phyloP scores from a whole-genome alignment of 2,329 filamentous ascomycete species.

The Pestalotiopsis sp. region DNA sequence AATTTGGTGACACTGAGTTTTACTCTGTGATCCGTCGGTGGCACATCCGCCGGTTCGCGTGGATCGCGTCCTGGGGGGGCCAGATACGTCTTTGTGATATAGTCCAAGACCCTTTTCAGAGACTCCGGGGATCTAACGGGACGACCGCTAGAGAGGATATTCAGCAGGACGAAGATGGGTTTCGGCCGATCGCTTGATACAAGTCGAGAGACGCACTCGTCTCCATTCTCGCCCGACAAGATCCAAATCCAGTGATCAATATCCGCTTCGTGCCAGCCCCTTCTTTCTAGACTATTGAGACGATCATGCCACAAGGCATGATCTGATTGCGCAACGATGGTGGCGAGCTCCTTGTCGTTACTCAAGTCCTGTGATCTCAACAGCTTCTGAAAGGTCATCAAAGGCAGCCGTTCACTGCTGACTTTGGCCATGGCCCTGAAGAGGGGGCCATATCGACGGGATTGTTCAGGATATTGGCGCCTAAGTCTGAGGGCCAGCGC shows the following conservation, averaged over 20 bases:
- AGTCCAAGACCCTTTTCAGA: constrained; percentile 34
- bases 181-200: constrained; percentile 33
- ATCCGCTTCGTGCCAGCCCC: constrained; percentile 34
- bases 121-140: constrained; percentile 30
- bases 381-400: constrained; percentile 26
- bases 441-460: constrained; percentile 13
- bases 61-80: constrained; percentile 7
- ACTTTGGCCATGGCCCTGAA: constrained; percentile 14
- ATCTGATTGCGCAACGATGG: constrained; percentile 17
- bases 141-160: constrained; percentile 37
- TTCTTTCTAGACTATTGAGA: constrained; percentile 30
- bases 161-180: constrained; percentile 40
- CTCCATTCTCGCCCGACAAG: constrained; percentile 33
- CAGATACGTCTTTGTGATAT: constrained; percentile 29
- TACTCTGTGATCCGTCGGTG: background rate
- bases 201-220: constrained; percentile 37
- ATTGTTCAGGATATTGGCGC: constrained; percentile 19
- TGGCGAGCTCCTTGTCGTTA: constrained; percentile 18
- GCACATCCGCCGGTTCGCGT: background rate
- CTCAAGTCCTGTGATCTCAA: constrained; percentile 23
- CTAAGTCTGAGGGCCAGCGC: constrained; percentile 26
- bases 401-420: constrained; percentile 28
- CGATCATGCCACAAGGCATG: constrained; percentile 30
- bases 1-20: constrained; percentile 22
- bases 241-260: constrained; percentile 45